Percentiles rank a stretch among this genome's conserved stretches.
phyloP scores from a whole-genome alignment of 1,139 yeast species.

The Debaryomyces fabryi region DNA sequence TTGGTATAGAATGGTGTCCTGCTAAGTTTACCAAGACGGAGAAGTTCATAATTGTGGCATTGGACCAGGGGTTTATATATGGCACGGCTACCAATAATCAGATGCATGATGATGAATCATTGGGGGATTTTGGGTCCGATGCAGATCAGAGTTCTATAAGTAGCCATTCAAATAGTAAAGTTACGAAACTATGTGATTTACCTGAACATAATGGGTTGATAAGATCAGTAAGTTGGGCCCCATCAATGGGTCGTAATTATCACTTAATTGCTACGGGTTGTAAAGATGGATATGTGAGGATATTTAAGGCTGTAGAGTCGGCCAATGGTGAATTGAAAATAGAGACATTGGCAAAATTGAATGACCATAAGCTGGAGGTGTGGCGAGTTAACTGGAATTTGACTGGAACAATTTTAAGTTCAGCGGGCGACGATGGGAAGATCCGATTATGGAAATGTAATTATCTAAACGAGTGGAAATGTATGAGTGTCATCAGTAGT shows the following conservation, averaged over 20 bases:
- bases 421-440: constrained; percentile 95
- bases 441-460: constrained; percentile 90
- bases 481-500: constrained; percentile 82
- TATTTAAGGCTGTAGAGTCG: constrained; percentile 66
- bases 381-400: constrained; percentile 96
- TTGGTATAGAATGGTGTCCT: constrained; percentile 92
- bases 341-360: constrained; percentile 44
- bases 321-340: constrained; percentile 36
- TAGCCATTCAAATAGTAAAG: constrained; percentile 24
- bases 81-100: constrained; percentile 29
- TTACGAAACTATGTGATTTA: constrained; percentile 39
- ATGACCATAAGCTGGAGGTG: constrained; percentile 85
- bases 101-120: constrained; percentile 10
- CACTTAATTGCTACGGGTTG: constrained; percentile 94
- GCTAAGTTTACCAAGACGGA: constrained; percentile 75
- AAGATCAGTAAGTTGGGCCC: constrained; percentile 95
- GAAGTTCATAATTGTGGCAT: constrained; percentile 79
- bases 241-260: constrained; percentile 88
- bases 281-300: constrained; percentile 88
- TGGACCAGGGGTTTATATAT: constrained; percentile 84
- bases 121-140: constrained; percentile 14
- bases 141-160: constrained; percentile 14
- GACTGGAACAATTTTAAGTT: constrained; percentile 89
- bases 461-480: constrained; percentile 83
- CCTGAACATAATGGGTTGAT: constrained; percentile 88